phyloP scores from a whole-genome alignment of 495 filamentous ascomycete genomes.

The Pyronema omphalodes region DNA sequence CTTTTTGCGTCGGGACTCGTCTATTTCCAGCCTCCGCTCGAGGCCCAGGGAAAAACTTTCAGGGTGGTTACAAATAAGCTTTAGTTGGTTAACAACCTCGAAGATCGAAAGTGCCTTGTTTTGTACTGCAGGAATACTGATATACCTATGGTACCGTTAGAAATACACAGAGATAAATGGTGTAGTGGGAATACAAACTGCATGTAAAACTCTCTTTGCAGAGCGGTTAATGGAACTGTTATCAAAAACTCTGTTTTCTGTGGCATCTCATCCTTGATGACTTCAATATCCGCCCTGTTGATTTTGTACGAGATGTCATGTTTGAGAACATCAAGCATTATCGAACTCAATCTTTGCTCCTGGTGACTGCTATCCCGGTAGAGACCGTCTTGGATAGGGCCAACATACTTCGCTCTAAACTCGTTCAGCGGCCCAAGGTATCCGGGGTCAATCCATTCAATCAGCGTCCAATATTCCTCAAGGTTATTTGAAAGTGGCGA shows the following conservation, averaged over 20 bases:
- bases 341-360: conserved; percentile 40
- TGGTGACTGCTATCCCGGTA: conserved; percentile 30
- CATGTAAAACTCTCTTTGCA: conserved; percentile 48
- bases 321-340: conserved; percentile 50
- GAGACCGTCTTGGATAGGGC: conserved; percentile 55
- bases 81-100: conserved; percentile 29
- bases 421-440: conserved; percentile 45
- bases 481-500: conserved; percentile 74
- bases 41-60: too few relatives aligned
- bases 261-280: conserved; percentile 44
- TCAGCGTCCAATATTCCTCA: conserved; percentile 63
- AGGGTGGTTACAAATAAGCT: conserved; percentile 62
- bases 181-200: conserved; percentile 28
- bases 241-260: conserved; percentile 68
- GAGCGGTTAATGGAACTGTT: conserved; percentile 44
- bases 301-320: conserved; percentile 60
- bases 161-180: not conserved
- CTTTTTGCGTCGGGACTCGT: too few relatives aligned
- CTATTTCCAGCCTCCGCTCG: too few relatives aligned
- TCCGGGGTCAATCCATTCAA: conserved; percentile 70
- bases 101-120: conserved; percentile 4
- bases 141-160: too few relatives aligned
- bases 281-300: conserved; percentile 46
- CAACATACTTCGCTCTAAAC: conserved; percentile 49
- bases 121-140: not conserved